phyloP scores from a whole-genome alignment of 2,329 filamentous ascomycete species.

The Teratosphaeria viscida region DNA sequence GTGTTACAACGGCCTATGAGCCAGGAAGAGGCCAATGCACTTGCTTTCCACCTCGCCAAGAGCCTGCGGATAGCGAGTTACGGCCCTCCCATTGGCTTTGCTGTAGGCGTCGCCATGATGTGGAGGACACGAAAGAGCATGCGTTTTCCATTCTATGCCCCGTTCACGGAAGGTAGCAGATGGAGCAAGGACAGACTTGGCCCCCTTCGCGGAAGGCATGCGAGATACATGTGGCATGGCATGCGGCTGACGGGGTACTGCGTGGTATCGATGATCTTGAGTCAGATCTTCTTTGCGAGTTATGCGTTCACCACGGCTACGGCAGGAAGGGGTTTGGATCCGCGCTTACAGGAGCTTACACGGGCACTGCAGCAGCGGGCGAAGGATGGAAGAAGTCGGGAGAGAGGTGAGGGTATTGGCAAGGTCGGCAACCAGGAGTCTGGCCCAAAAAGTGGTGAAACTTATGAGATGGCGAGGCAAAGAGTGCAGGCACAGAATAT shows the following conservation, averaged over 20 bases:
- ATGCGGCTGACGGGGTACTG: conserved; percentile 20
- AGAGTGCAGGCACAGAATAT: conserved; percentile 13
- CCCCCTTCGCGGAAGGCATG: conserved; percentile 23
- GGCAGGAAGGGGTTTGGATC: conserved; percentile 28
- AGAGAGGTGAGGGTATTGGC: conserved; percentile 2
- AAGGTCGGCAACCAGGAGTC: conserved; percentile 12
- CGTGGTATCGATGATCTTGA: conserved; percentile 24
- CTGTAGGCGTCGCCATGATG: conserved; percentile 23
- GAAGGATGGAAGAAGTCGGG: conserved; percentile 12
- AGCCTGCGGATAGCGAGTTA: conserved; percentile 29
- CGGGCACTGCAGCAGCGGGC: conserved; percentile 25
- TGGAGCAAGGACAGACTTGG: conserved; percentile 29
- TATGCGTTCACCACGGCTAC: conserved; percentile 26
- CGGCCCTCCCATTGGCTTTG: conserved; percentile 26
- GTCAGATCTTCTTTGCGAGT: conserved; percentile 21
- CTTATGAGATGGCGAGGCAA: conserved; percentile 22
- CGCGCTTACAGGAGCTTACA: conserved; percentile 30
- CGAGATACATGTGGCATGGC: conserved; percentile 24
- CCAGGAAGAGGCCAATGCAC: conserved; percentile 32
- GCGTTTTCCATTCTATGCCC: conserved; percentile 34
- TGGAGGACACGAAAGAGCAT: conserved; percentile 26
- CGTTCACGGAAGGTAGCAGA: conserved; percentile 23
- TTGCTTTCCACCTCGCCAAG: conserved; percentile 31
- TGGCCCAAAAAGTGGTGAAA: conserved; percentile 15
- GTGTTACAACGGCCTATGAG: conserved; percentile 29